A percentile compares a stretch with the other conserved stretches of the same genome.
phyloP scores from a whole-genome alignment of 345 rosid genomes.

The Pelargonium nanum region DNA sequence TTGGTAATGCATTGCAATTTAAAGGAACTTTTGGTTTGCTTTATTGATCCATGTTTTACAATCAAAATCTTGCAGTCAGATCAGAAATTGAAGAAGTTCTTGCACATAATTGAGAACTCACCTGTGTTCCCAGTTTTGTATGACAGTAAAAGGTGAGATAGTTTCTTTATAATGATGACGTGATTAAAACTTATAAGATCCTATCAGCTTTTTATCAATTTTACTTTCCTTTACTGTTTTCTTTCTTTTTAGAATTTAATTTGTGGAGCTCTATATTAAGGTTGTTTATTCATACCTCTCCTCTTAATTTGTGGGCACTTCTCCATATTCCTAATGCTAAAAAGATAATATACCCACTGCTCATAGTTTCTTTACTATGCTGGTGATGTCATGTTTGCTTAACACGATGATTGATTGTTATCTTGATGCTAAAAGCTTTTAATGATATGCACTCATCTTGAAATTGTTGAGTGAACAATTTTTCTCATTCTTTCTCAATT shows the following conservation, averaged over 20 bases:
- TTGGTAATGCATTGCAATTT: not conserved
- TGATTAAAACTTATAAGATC: too few relatives aligned
- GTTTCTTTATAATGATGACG: constrained; percentile 8
- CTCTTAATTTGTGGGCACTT: too few relatives aligned
- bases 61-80: constrained; percentile 48
- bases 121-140: constrained; percentile 74
- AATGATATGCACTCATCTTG: not conserved
- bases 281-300: too few relatives aligned
- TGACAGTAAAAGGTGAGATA: constrained; percentile 53
- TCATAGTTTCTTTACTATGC: not conserved
- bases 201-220: too few relatives aligned
- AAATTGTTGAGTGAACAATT: not conserved
- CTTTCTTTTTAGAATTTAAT: too few relatives aligned
- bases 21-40: not conserved
- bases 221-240: too few relatives aligned
- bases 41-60: constrained; percentile 8
- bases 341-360: too few relatives aligned
- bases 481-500: not conserved
- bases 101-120: constrained; percentile 86
- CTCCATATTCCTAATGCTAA: too few relatives aligned
- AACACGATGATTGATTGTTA: too few relatives aligned
- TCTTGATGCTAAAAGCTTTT: too few relatives aligned
- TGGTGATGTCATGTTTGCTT: not conserved
- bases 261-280: too few relatives aligned
- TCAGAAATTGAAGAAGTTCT: constrained; percentile 77